Evolutionary conservation across 495 filamentous ascomycete genomes (phyloP).

Genomic region (Aspergillus sparsus): DNA sequence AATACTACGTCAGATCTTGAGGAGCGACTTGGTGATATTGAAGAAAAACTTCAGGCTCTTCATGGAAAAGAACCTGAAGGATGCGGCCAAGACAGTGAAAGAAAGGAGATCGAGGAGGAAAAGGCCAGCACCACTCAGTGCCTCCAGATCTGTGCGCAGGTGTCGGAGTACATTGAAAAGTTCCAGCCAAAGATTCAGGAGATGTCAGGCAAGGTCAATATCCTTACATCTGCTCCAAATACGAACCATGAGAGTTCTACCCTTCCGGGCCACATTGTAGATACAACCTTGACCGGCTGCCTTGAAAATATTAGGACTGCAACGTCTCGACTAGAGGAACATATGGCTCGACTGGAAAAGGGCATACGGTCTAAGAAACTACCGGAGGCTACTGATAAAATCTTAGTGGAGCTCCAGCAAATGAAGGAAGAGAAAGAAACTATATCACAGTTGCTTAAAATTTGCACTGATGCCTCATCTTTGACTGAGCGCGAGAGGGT

Average conservation of each 20-base stretch:
- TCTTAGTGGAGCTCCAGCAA: not conserved
- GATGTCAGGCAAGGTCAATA: conserved; percentile 7
- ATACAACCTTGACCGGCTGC: not conserved
- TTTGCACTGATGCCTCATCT: conserved; percentile 28
- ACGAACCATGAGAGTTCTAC: not conserved
- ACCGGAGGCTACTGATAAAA: not conserved
- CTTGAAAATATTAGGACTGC: conserved; percentile 6
- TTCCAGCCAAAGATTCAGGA: conserved; percentile 15
- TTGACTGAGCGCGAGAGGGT: conserved; percentile 24
- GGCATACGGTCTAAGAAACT: not conserved
- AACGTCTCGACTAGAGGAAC: conserved; percentile 1
- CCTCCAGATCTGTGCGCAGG: conserved; percentile 34
- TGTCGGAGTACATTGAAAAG: conserved; percentile 30
- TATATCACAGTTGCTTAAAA: conserved; percentile 31
- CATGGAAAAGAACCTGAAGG: conserved; percentile 14
- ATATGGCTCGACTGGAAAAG: conserved; percentile 5
- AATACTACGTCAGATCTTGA: conserved; percentile 35
- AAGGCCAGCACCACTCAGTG: conserved; percentile 36
- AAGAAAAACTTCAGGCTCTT: conserved; percentile 26
- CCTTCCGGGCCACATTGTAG: conserved; percentile 1
- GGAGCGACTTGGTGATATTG: conserved; percentile 31
- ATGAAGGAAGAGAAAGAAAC: conserved; percentile 25
- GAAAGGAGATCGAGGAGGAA: conserved; percentile 33
- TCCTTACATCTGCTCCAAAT: too few species aligned
- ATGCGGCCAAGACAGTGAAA: conserved; percentile 12